A percentile compares a stretch with the other conserved stretches of the same genome.
Conservation (phyloP, 2,329 filamentous ascomycete genomes). For the Diaporthe caulivora region DNA sequence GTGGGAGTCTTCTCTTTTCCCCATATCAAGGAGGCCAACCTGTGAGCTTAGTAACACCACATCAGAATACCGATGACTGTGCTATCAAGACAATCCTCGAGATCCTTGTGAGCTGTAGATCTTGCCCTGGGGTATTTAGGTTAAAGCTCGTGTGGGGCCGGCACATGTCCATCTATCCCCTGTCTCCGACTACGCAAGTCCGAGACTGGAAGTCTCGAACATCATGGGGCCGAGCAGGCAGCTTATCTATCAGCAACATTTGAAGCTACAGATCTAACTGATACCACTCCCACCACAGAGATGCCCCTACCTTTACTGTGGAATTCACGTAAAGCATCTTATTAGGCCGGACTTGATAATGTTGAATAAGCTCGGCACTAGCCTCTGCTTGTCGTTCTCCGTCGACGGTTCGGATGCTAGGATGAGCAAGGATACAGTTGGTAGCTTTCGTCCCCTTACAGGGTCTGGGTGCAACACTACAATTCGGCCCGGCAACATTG, state of each 20-base stretch:
- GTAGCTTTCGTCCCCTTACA: background rate
- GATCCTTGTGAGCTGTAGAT: background rate
- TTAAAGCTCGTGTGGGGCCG: background rate
- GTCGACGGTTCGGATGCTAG: background rate
- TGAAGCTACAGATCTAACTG: background rate
- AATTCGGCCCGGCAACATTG: background rate
- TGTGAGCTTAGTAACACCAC: background rate
- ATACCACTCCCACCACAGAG: background rate
- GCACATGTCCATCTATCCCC: background rate
- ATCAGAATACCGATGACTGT: too few species aligned
- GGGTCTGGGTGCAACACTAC: constrained; percentile 22
- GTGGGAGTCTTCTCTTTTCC: too few species aligned
- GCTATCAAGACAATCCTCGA: background rate
- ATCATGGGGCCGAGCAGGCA: background rate
- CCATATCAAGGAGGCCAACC: too few species aligned
- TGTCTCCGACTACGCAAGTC: constrained; percentile 5
- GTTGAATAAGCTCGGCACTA: constrained; percentile 6
- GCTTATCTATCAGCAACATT: constrained; percentile 18
- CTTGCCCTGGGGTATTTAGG: background rate
- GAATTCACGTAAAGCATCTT: constrained; percentile 4
- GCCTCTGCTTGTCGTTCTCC: background rate
- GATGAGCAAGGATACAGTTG: constrained; percentile 4
- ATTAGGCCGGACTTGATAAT: background rate
- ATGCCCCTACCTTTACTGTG: background rate
- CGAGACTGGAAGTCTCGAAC: background rate